Base-by-base conservation (phyloP, 2,329 filamentous ascomycete species). In the Neofusicoccum parvum region DNA sequence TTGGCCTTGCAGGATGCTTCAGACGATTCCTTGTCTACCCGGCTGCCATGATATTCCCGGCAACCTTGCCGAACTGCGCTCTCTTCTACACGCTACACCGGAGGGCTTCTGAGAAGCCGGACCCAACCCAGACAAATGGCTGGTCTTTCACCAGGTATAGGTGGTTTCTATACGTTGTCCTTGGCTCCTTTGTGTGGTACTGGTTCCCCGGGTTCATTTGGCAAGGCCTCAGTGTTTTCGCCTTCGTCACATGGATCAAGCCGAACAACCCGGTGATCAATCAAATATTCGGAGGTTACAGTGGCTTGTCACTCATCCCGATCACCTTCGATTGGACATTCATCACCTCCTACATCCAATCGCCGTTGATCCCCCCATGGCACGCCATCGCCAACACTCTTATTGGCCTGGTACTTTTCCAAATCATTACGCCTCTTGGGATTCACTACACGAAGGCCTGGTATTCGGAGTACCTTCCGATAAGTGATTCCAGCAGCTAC, bases 361-460 rank as follows among this genome's bases (percentile, higher is more conserved):
- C 64, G 1, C 70, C 70, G 1, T 62, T 72, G 62, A 67, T 71
- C 50, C 69, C 69, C 2, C 70, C 71, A 11, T 70, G 67, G 66
- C 68, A 69, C 12, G 90, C 89, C 9, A 92, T 92, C 68, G 88
- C 87, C 65, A 92, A 92, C 72, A 65, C 64, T 2, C 23, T 65
- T 6, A 62, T 79, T 69, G 80, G 78, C 75, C 71, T 82, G 10
- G 72, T 82, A 17, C 78, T 79, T 4, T 65, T 65, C 54, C 48
- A 60, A 37, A 48, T 65, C 5, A 12, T 60, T 3, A 65, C 64
- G 6, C 56, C 64, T 1, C 50, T 65, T 3, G 79, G 80, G 3
- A 73, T 78, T 1, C 64, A 65, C 73, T 93, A 88, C 72, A 85
- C 81, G 6, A 87, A 87, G 10, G 79, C 82, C 0, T 92, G 88